These are phyloP conservation scores for Acer yangbiense DNA, from an alignment of 345 rosid species.

Conservation along the genomic window DNA sequence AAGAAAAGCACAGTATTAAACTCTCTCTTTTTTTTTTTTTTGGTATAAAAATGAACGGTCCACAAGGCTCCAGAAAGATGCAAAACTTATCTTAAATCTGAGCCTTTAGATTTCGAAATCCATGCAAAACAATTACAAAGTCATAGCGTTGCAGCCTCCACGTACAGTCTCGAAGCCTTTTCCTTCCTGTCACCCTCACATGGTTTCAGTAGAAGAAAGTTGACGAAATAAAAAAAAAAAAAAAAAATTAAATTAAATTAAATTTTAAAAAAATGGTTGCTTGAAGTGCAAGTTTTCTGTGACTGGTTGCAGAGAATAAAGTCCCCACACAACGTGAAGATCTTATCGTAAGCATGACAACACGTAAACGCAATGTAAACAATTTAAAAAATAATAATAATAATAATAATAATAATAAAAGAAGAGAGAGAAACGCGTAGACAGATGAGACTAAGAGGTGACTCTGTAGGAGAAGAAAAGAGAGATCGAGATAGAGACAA, in stretches of 20 bases:
- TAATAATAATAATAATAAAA: not conserved
- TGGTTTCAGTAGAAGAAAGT: slow-evolving; percentile 23
- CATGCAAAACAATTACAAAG: slow-evolving; percentile 22
- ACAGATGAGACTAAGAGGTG: slow-evolving; percentile 61
- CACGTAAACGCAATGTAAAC: slow-evolving; percentile 54
- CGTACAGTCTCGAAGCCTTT: slow-evolving; percentile 22
- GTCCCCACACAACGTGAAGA: slow-evolving; percentile 32
- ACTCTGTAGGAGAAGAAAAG: slow-evolving; percentile 28
- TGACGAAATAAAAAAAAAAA: slow-evolving; percentile 17
- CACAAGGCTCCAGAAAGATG: slow-evolving; percentile 14
- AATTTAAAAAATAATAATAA: not conserved
- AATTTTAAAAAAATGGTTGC: not conserved
- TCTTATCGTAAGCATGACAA: slow-evolving; percentile 60
- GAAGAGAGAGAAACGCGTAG: slow-evolving; percentile 63
- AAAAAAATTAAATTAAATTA: not conserved
- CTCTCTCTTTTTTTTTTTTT: not conserved
- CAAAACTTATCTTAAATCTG: not conserved
- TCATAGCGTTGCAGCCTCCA: slow-evolving; percentile 16
- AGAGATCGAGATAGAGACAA: slow-evolving; percentile 11
- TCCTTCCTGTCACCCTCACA: slow-evolving; percentile 12
- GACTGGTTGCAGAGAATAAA: slow-evolving; percentile 38
- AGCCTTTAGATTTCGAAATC: slow-evolving; percentile 13
- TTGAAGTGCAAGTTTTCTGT: slow-evolving; percentile 35
- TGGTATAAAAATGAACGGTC: not conserved
- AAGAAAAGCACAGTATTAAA: no score